Conservation (phyloP, 768 basidiomycete genomes). For the Auricularia auricula-judae region DNA sequence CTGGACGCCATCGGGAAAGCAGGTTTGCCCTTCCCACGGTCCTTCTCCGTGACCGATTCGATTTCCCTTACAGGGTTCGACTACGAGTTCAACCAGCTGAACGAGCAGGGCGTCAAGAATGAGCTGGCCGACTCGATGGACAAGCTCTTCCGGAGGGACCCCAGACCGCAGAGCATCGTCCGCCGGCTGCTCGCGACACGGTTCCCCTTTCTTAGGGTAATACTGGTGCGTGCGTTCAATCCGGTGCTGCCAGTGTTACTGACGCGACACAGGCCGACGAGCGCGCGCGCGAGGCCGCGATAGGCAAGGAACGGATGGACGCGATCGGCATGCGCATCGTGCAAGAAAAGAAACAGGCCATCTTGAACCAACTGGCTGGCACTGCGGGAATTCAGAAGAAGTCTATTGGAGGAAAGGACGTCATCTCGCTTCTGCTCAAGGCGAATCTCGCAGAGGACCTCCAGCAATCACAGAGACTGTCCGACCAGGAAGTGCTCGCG, state of each 20-base stretch:
- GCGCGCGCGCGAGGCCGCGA: not conserved
- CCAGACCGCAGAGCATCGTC: conserved; percentile 12
- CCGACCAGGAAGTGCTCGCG: conserved; percentile 20
- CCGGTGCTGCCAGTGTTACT: not conserved
- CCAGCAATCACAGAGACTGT: conserved; percentile 14
- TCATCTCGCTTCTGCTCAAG: conserved; percentile 18
- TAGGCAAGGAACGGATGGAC: not conserved
- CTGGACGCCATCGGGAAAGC: conserved; percentile 17
- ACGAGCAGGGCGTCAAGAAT: conserved; percentile 13
- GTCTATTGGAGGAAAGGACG: conserved; percentile 13
- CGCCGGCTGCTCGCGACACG: conserved; percentile 14
- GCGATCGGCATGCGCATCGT: not conserved
- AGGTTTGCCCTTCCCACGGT: conserved; percentile 3
- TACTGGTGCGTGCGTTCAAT: not conserved
- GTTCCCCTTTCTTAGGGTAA: not conserved
- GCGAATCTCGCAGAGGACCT: conserved; percentile 22
- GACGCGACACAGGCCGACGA: conserved; percentile 1
- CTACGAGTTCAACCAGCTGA: conserved; percentile 24
- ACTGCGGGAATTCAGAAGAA: not conserved
- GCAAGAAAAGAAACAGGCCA: not conserved
- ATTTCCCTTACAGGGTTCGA: conserved; percentile 25
- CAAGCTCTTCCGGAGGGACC: conserved; percentile 16
- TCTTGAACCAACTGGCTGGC: not conserved
- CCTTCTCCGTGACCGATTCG: not conserved
- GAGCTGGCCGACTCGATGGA: conserved; percentile 24